phyloP scores from a whole-genome alignment of 371 early-diverging fungal genomes.

The Cokeromyces recurvatus region DNA sequence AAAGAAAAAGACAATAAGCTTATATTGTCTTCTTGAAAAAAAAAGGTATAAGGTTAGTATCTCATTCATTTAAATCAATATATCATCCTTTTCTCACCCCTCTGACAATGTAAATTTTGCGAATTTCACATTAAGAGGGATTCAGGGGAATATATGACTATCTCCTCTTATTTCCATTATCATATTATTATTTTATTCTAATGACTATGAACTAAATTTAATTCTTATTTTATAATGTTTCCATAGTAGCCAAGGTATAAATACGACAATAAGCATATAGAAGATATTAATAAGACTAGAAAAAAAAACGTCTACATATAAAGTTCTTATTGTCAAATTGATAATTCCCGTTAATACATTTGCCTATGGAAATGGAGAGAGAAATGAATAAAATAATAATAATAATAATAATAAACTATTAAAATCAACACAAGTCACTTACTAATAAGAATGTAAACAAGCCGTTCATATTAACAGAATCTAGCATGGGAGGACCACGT shows the following conservation, averaged over 20 bases:
- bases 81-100: too few relatives aligned
- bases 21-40: too few relatives aligned
- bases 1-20: too few relatives aligned
- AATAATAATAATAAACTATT: background rate
- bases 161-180: too few relatives aligned
- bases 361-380: constrained; percentile 53
- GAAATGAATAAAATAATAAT: background rate
- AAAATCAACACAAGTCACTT: constrained; percentile 2
- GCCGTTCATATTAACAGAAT: constrained; percentile 76
- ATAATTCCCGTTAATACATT: constrained; percentile 82
- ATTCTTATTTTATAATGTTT: constrained; percentile 10
- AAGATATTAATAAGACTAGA: constrained; percentile 47
- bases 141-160: too few relatives aligned
- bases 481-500: constrained; percentile 53
- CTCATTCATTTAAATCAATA: too few relatives aligned
- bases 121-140: too few relatives aligned
- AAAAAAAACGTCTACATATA: constrained; percentile 41
- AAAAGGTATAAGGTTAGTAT: too few relatives aligned
- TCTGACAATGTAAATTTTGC: too few relatives aligned
- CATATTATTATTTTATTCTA: too few relatives aligned
- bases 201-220: too few relatives aligned
- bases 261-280: constrained; percentile 52
- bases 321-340: constrained; percentile 71
- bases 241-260: constrained; percentile 20
- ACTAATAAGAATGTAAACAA: constrained; percentile 80